phyloP scores from a whole-genome alignment of 371 early-diverging fungal species.

The Dichotomocladium elegans region DNA sequence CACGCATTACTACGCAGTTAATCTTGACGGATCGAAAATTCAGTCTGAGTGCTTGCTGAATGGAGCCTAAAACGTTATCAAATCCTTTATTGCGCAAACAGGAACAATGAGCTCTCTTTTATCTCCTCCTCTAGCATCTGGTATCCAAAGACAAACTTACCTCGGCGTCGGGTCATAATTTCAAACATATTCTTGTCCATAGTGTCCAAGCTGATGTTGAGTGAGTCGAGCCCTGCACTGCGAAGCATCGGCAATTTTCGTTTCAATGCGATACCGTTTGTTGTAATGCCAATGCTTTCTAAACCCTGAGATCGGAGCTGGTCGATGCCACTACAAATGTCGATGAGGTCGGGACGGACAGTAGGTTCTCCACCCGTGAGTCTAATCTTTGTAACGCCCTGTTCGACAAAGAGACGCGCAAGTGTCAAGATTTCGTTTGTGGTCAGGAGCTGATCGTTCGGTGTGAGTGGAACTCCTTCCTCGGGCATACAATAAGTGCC shows the following conservation, averaged over 20 bases:
- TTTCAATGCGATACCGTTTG: conserved; percentile 88
- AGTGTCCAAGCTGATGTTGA: conserved; percentile 92
- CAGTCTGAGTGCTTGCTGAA: conserved; percentile 63
- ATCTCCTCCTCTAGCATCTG: neutral
- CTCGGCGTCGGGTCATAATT: conserved; percentile 82
- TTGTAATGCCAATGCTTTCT: conserved; percentile 84
- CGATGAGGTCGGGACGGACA: conserved; percentile 84
- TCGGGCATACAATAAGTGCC: conserved; percentile 97
- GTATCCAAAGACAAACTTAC: no score
- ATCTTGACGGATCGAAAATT: conserved; percentile 78
- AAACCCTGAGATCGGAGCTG: conserved; percentile 69
- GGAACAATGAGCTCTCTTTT: neutral
- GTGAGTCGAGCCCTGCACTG: conserved; percentile 74
- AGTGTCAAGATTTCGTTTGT: conserved; percentile 78
- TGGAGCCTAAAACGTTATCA: conserved; percentile 70
- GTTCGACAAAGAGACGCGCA: conserved; percentile 77
- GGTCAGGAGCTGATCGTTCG: conserved; percentile 63
- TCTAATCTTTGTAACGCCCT: conserved; percentile 91
- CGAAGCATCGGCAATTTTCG: conserved; percentile 71
- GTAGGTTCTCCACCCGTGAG: conserved; percentile 96
- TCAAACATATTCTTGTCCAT: conserved; percentile 83
- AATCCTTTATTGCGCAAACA: conserved; percentile 45
- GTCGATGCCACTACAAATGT: conserved; percentile 76
- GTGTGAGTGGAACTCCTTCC: conserved; percentile 81
- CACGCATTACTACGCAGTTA: conserved; percentile 87